Base-by-base conservation (phyloP, 1,139 yeast species). In the Saccharomyces hybrid region DNA sequence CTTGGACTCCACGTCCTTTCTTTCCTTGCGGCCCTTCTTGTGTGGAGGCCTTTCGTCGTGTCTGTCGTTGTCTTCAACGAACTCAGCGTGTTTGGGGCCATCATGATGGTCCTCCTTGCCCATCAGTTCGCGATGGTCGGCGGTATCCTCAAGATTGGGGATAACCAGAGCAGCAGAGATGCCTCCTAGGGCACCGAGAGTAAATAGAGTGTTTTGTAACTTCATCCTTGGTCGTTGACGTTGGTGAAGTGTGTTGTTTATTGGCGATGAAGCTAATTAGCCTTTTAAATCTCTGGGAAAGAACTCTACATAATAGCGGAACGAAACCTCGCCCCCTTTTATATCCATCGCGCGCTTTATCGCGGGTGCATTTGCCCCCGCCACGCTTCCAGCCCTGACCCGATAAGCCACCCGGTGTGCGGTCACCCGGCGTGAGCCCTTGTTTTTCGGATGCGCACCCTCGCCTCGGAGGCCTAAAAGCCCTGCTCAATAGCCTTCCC, bases 181-280 rank as follows among this genome's bases (percentile, higher is more conserved):
- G 44, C 44, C 11, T 9, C 44, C 44, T 16, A 38, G 24, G 24
- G 44, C 44, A 38, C 44, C 44, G 44, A 38, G 44, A 8, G 44
- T 38, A 9, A 38, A 38, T 38, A 38, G 24, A 38, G 44, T 38
- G 11, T 38, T 38, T 38, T 38, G 12, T 38, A 38, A 38, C 44
- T 38, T 38, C 44, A 38, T 38, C 44, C 11, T 38, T 16, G 8
- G 3, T 16, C 11, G 44, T 38, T 38, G 5, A 6, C 5, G 11
- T 38, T 38, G 9, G 44, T 11, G 9, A 8, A 38, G 24, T 38
- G 26, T 38, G 21, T 38, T 38, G n/a, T 38, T 38, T 38, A 38
- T 38, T 38, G 44, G 44, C 44, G 44, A 38, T 38, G 44, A 38
- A 38, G 44, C 44, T 38, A 38, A 38, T 38, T 38, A 7, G n/a